These are phyloP conservation scores for Citeromyces nyonsensis DNA, from an alignment of 805 yeast species.

Conservation along the genomic window DNA sequence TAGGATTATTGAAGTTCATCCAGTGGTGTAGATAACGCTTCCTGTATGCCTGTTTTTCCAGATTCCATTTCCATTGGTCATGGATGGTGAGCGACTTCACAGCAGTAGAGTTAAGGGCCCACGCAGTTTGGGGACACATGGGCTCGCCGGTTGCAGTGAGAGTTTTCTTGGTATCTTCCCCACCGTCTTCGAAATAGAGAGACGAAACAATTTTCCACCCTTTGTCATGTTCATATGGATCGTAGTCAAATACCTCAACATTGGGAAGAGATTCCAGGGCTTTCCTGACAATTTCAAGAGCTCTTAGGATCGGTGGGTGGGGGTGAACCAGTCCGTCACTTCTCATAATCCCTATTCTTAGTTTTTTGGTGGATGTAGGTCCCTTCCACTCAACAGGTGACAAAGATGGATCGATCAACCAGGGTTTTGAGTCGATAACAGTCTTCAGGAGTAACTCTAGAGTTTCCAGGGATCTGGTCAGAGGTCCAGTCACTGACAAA, in stretches of 20 bases:
- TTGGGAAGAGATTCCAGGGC: conserved; percentile 5
- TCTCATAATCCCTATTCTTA: conserved; percentile 25
- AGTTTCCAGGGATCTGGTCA: conserved; percentile 14
- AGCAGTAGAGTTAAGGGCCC: too few relatives aligned
- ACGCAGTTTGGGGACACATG: too few relatives aligned
- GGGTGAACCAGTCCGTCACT: conserved; percentile 27
- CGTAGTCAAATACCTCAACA: too few relatives aligned
- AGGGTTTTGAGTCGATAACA: conserved; percentile 23
- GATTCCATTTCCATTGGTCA: too few relatives aligned
- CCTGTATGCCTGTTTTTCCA: too few relatives aligned
- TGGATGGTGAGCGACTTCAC: too few relatives aligned
- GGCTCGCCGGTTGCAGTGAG: too few relatives aligned
- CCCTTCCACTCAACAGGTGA: conserved; percentile 35
- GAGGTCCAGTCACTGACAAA: conserved; percentile 19
- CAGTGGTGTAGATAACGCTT: conserved; percentile 1
- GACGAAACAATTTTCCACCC: too few relatives aligned
- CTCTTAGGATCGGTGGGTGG: conserved; percentile 36
- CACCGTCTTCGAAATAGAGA: too few relatives aligned
- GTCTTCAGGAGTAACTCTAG: conserved; percentile 19
- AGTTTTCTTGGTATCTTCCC: too few relatives aligned
- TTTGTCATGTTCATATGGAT: too few relatives aligned
- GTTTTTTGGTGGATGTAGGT: conserved; percentile 12
- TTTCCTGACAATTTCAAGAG: conserved; percentile 14
- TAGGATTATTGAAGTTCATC: conserved; percentile 17
- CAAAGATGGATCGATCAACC: conserved; percentile 32